Evolutionary conservation across 495 filamentous ascomycete genomes (phyloP), one percentile per base, ranked within the genome.

Genomic region (Xylaria castorea): DNA sequence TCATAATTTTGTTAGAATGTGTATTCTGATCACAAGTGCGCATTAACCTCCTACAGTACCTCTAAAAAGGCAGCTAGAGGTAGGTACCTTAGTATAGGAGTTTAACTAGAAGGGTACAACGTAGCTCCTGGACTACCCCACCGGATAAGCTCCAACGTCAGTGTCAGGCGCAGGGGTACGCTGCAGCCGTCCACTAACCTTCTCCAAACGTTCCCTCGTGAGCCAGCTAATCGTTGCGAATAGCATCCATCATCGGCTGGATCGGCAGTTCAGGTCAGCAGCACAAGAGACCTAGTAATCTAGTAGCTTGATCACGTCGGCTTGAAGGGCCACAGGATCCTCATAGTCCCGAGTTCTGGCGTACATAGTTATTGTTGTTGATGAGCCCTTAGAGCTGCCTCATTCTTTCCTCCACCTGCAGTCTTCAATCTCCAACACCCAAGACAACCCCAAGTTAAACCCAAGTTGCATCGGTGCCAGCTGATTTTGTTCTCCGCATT

Each of bases 221-320:
- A 62, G 68, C 67, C 40, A 50, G 5, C 32, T 60, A 12, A 61
- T 69, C 67, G 14, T 6, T 48, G 67, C 2, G 67, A 69, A 71
- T 64, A 51, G 57, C 68, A 70, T 67, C 64, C 46, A 67, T 53
- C 46, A 53, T 50, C 68, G 68, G 68, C 58, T 71, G 57, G 46
- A 22, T 71, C 68, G 68, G 68, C 68, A 36, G 53, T 25, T 34
- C 30, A 51, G 44, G 58, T 48, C 55, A 53, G 46, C 55, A 53
- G 46, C 18, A 5, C 68, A 38, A 11, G 58, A 25, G 25, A 40
- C 14, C 1, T 18, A 36, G 18, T 38, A 22, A 5, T 5, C 2
- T 5, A 16, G 25, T 61, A 36, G 34, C 18, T 9, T 38, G 7
- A 61, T 36, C 38, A 61, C 58, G 34, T 6, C 58, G 8, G 20